Evolutionary conservation across 2,329 filamentous ascomycete genomes (phyloP).

Genomic region (Diaporthe citrichinensis): DNA sequence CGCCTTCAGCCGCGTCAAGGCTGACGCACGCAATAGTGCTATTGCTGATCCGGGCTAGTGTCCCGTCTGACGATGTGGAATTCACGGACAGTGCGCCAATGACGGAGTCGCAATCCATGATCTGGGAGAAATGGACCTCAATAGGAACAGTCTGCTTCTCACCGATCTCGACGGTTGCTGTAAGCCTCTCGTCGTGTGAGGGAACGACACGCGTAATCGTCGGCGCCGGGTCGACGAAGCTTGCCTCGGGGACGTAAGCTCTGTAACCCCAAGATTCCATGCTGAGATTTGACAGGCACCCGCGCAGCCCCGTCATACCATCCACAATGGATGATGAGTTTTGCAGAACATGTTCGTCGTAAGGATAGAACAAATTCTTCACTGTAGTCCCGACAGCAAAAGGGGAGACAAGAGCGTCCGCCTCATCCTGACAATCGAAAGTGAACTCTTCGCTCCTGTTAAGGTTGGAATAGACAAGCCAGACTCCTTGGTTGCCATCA

Average conservation of each 20-base stretch:
- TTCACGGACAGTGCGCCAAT: slow-evolving; percentile 63
- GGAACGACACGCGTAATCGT: slow-evolving; percentile 73
- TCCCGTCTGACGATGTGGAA: slow-evolving; percentile 65
- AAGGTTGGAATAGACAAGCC: slow-evolving; percentile 66
- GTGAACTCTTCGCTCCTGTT: slow-evolving; percentile 64
- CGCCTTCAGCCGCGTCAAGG: slow-evolving; percentile 51
- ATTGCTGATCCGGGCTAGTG: slow-evolving; percentile 58
- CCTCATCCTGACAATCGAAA: slow-evolving; percentile 66
- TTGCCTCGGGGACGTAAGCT: slow-evolving; percentile 68
- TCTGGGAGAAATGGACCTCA: slow-evolving; percentile 67
- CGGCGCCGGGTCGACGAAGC: slow-evolving; percentile 65
- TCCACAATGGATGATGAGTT: slow-evolving; percentile 60
- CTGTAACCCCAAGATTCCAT: slow-evolving; percentile 71
- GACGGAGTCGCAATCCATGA: slow-evolving; percentile 73
- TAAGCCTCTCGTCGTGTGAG: slow-evolving; percentile 66
- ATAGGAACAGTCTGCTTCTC: slow-evolving; percentile 36
- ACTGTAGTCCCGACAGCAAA: slow-evolving; percentile 69
- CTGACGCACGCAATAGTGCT: slow-evolving; percentile 60
- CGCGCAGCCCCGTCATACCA: slow-evolving; percentile 62
- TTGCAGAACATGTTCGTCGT: slow-evolving; percentile 67
- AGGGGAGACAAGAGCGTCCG: slow-evolving; percentile 67
- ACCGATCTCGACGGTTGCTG: slow-evolving; percentile 55
- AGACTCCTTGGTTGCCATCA: slow-evolving; percentile 52
- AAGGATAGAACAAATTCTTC: slow-evolving; percentile 74
- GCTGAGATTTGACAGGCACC: slow-evolving; percentile 67